phyloP scores from a whole-genome alignment of 768 basidiomycete species.

The Mycena capillaripes region DNA sequence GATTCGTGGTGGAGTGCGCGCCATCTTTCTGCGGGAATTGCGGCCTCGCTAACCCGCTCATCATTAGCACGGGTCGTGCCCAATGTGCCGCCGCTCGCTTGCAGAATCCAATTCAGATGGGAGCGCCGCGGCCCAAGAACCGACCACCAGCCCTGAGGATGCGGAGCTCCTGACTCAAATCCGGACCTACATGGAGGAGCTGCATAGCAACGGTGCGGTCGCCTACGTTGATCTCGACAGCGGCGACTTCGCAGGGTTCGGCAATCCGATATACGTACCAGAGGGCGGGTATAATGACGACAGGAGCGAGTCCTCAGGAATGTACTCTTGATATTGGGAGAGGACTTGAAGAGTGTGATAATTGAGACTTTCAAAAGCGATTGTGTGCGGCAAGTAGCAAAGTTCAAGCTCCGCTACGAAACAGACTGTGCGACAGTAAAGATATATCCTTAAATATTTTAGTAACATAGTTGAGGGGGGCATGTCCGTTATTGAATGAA shows the following conservation, averaged over 20 bases:
- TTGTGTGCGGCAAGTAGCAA: neutral
- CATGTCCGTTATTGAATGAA: constrained; percentile 21
- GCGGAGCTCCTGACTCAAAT: constrained; percentile 25
- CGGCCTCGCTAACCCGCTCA: neutral
- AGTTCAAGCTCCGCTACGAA: neutral
- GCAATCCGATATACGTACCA: constrained; percentile 29
- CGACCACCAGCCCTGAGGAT: constrained; percentile 24
- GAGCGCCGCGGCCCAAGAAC: constrained; percentile 1
- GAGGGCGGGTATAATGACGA: constrained; percentile 38
- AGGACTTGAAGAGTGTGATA: too few relatives aligned
- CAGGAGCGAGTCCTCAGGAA: constrained; percentile 59
- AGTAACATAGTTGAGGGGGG: constrained; percentile 31
- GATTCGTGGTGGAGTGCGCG: constrained; percentile 69
- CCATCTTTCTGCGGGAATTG: constrained; percentile 1
- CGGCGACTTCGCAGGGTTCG: constrained; percentile 36
- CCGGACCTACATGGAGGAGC: constrained; percentile 26
- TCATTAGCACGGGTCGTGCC: constrained; percentile 72
- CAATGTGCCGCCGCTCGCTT: constrained; percentile 70
- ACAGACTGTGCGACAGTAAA: constrained; percentile 9
- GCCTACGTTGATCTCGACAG: constrained; percentile 35
- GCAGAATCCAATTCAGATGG: constrained; percentile 38
- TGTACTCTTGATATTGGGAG: constrained; percentile 65
- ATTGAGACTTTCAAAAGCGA: neutral
- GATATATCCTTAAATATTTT: constrained; percentile 36
- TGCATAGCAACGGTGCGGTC: constrained; percentile 28